Base-by-base conservation (phyloP, 345 rosid species). In the Fremontodendron californicum region DNA sequence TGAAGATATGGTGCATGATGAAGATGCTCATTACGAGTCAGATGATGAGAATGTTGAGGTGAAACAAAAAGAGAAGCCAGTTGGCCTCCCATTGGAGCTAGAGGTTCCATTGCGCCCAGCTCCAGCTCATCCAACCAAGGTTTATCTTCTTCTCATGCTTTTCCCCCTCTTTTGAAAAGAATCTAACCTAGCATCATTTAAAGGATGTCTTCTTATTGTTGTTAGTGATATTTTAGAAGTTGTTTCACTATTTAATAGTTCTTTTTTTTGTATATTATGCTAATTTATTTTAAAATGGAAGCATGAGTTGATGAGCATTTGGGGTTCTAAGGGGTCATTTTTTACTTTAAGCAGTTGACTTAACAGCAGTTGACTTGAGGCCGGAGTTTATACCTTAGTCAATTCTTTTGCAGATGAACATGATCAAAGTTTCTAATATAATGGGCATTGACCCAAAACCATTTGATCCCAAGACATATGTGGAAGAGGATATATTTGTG, bases 371-470 rank as follows among this genome's bases (percentile, higher is more conserved):
- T 29, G 58, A 58, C 61, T 19, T 68, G 48, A 51, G 4, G 49
- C 46, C 39, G 31, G 1, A 23, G 52, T 70, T 70, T 21, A 31
- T 49, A 35, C 45, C 48, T 27, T 16, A 19, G 10, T 67, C 66
- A 11, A n/a, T 77, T 25, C 78, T 71, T 85, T 76, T 73, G 84
- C 94, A 96, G 98, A 90, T 93, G 98, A 89, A 89, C 84, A 81
- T 92, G 90, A 88, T 96, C 71, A 96, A 86, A 89, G 97, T 93
- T 81, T 96, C 99, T 52, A 96, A 93, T 78, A 96, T 96, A 69
- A 96, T 96, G 99, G 98, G 99, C 70, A 91, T 96, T 76, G 99
- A 96, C 71, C 93, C 92, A 66, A 90, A 90, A 62, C 91, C 94
- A 78, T 96, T 96, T 85, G 96, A 93, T 83, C 92, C 96, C 37